Percentiles rank a stretch among this genome's conserved stretches.
Evolutionary conservation across 2,329 filamentous ascomycete genomes (phyloP).

Genomic region (Cladosporium sp.): DNA sequence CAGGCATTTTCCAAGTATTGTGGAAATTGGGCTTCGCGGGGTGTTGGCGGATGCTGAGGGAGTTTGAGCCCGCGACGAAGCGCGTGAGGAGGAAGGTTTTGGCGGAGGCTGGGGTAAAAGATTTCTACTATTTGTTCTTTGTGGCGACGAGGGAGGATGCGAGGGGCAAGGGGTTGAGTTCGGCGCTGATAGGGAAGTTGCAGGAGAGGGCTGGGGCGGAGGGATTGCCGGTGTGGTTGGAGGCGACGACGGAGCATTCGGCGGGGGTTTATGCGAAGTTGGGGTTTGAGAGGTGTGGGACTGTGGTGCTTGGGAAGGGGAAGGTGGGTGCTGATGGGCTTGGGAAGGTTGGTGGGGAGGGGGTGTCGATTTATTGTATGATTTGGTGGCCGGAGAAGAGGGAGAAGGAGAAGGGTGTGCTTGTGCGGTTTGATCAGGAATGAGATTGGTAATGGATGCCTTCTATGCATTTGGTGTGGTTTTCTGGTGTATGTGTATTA

Average conservation of each 20-base stretch:
- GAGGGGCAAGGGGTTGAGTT: constrained; percentile 30
- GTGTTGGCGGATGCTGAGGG: constrained; percentile 30
- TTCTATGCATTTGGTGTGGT: too few relatives aligned
- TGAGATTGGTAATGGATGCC: neutral
- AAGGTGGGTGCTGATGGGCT: constrained; percentile 26
- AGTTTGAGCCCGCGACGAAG: constrained; percentile 27
- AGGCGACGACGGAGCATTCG: constrained; percentile 31
- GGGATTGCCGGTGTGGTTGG: constrained; percentile 32
- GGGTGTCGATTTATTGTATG: constrained; percentile 32
- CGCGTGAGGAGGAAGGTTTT: constrained; percentile 26
- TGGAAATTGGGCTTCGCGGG: constrained; percentile 30
- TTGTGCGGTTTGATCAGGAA: neutral
- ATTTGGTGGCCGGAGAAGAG: constrained; percentile 28
- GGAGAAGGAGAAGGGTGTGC: neutral
- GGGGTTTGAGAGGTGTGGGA: constrained; percentile 29
- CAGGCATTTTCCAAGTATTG: constrained; percentile 26
- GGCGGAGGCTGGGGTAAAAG: too few relatives aligned
- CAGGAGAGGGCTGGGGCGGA: constrained; percentile 24
- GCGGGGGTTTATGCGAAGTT: constrained; percentile 28
- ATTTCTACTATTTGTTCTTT: constrained; percentile 33
- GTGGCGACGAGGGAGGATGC: constrained; percentile 28
- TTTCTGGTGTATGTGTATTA: neutral
- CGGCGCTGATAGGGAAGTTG: constrained; percentile 23
- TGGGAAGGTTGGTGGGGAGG: constrained; percentile 28
- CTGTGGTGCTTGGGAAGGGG: constrained; percentile 28